Conservation (phyloP, 495 filamentous ascomycete genomes). For the Trichoderma erinaceum region DNA sequence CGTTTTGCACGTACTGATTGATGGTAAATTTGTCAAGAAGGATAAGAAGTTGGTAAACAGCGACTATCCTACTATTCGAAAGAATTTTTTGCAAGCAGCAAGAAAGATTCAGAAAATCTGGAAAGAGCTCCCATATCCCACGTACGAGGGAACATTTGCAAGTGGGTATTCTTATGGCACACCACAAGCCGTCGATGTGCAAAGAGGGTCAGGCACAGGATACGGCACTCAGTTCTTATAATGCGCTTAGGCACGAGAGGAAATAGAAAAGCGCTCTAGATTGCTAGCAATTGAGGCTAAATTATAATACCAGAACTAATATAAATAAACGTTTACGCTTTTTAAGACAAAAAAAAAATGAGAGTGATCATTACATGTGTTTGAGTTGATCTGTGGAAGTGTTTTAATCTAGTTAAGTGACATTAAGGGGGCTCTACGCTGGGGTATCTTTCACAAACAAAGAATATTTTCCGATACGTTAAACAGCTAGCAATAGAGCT, state of each 20-base stretch:
- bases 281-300: too few species aligned
- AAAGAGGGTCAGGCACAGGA: slow-evolving; percentile 16
- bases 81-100: slow-evolving; percentile 20
- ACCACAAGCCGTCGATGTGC: slow-evolving; percentile 12
- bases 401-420: too few species aligned
- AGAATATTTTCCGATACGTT: too few species aligned
- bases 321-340: too few species aligned
- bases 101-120: slow-evolving; percentile 20
- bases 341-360: too few species aligned
- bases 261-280: too few species aligned
- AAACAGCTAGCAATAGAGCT: too few species aligned
- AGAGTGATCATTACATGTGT: too few species aligned
- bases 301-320: too few species aligned
- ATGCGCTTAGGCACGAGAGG: not conserved
- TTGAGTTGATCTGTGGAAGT: too few species aligned
- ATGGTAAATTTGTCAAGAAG: slow-evolving; percentile 20
- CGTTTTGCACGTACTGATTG: slow-evolving; percentile 34
- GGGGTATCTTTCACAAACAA: too few species aligned
- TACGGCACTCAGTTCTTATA: slow-evolving; percentile 15
- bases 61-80: slow-evolving; percentile 17
- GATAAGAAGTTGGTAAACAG: slow-evolving; percentile 15
- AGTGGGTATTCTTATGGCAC: not conserved
- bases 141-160: not conserved
- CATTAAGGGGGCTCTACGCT: too few species aligned
- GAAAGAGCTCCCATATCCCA: slow-evolving; percentile 7